These are phyloP conservation scores for Pholiota microspora DNA, from an alignment of 768 basidiomycete species.

Conservation along the genomic window DNA sequence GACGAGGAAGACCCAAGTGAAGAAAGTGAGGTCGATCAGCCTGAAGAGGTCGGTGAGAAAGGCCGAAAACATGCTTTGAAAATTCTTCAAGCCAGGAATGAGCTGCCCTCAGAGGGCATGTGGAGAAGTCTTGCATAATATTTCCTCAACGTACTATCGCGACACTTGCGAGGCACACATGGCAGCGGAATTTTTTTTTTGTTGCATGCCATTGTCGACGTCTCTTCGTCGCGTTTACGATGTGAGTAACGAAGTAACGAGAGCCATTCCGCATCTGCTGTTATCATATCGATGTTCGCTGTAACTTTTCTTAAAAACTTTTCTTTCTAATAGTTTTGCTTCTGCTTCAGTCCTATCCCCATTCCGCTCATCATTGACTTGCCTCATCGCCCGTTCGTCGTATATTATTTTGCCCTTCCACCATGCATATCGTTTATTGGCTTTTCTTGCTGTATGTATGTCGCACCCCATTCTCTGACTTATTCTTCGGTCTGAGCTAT, in stretches of 20 bases:
- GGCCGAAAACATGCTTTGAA: conserved; percentile 59
- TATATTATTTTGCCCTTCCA: conserved; percentile 4
- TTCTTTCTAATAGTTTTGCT: neutral
- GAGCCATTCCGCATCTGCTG: neutral
- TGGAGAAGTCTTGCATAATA: conserved; percentile 70
- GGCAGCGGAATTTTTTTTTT: neutral
- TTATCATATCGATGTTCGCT: neutral
- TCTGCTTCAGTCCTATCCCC: neutral
- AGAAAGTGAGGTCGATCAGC: conserved; percentile 20
- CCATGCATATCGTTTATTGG: conserved; percentile 5
- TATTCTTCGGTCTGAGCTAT: neutral
- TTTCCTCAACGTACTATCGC: neutral
- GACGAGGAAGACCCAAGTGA: conserved; percentile 42
- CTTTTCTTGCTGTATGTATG: conserved; percentile 6
- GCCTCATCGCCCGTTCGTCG: neutral
- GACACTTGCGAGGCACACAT: neutral
- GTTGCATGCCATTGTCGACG: no score
- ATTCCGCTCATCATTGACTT: neutral
- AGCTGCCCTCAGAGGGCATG: conserved; percentile 71
- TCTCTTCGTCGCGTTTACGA: neutral
- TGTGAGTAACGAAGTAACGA: conserved; percentile 1
- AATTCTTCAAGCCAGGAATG: conserved; percentile 69
- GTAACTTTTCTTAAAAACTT: neutral
- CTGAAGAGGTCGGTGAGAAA: conserved; percentile 37
- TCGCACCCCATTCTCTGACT: neutral